Evolutionary conservation across 768 basidiomycete species (phyloP).

Genomic region (Trametopsis cervina): DNA sequence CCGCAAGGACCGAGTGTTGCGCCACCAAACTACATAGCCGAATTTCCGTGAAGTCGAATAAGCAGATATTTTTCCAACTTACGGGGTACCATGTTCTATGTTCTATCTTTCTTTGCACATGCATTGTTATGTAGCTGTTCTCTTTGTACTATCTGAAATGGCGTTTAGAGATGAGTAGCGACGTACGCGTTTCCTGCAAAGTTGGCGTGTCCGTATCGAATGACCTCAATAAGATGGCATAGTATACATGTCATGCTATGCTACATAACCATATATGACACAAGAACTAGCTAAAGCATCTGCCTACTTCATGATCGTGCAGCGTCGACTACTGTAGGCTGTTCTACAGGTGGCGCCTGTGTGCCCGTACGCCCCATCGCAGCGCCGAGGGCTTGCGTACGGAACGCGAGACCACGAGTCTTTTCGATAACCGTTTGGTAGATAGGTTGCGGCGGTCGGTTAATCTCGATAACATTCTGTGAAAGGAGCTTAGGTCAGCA

Average conservation of each 20-base stretch:
- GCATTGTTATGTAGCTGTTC: too few species aligned
- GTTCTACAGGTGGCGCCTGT: slow-evolving; percentile 11
- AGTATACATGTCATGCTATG: background rate
- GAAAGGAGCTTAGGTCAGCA: slow-evolving; percentile 13
- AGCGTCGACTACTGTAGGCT: background rate
- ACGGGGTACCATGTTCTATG: too few species aligned
- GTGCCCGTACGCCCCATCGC: slow-evolving; percentile 45
- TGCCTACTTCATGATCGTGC: background rate
- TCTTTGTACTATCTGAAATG: too few species aligned
- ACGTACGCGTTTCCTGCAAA: too few species aligned
- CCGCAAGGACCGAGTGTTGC: slow-evolving; percentile 7
- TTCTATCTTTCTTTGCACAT: too few species aligned
- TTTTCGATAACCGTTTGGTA: slow-evolving; percentile 96
- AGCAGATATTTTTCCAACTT: too few species aligned
- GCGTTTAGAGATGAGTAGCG: too few species aligned
- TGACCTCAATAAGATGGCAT: too few species aligned
- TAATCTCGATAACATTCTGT: slow-evolving; percentile 95
- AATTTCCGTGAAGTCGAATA: too few species aligned
- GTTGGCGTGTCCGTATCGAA: too few species aligned
- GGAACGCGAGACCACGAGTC: slow-evolving; percentile 84
- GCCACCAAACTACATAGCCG: too few species aligned
- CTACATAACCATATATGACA: background rate
- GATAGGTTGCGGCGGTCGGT: slow-evolving; percentile 80
- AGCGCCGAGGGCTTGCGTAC: slow-evolving; percentile 84
- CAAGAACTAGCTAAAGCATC: too few species aligned